Evolutionary conservation across 2,329 filamentous ascomycete species (phyloP).

Genomic region (Aspergillus brunneoviolaceus): DNA sequence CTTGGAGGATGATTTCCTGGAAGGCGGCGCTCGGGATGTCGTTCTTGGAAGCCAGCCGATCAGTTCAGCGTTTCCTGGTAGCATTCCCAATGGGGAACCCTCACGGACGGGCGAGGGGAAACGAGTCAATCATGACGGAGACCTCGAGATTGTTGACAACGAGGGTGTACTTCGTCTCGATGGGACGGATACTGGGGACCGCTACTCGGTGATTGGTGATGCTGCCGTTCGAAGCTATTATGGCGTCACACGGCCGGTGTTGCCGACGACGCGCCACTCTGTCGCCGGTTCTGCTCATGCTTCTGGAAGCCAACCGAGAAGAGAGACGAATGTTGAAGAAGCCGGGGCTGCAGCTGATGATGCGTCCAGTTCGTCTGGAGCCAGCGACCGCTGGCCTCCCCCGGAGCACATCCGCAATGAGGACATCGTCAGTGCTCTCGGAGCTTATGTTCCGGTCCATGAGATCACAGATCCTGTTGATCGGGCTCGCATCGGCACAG

Average conservation of each 20-base stretch:
- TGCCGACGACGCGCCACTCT: conserved; percentile 29
- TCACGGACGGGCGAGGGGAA: conserved; percentile 67
- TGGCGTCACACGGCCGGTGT: conserved; percentile 33
- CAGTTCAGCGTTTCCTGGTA: conserved; percentile 73
- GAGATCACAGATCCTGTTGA: conserved; percentile 46
- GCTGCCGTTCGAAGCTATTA: conserved; percentile 41
- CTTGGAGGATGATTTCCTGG: conserved; percentile 74
- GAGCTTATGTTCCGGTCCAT: conserved; percentile 41
- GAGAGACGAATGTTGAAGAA: conserved; percentile 25
- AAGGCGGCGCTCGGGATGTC: conserved; percentile 72
- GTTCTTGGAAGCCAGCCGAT: conserved; percentile 73
- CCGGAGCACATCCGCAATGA: conserved; percentile 39
- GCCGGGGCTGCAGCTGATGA: conserved; percentile 23
- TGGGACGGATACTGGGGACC: conserved; percentile 59
- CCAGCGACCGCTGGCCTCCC: conserved; percentile 40
- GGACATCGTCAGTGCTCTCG: conserved; percentile 45
- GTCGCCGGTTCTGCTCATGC: conserved; percentile 12
- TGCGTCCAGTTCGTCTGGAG: conserved; percentile 28
- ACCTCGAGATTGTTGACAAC: conserved; percentile 62
- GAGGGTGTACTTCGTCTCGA: conserved; percentile 61
- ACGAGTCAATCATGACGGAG: conserved; percentile 60
- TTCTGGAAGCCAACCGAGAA: conserved; percentile 14
- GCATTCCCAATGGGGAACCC: conserved; percentile 63
- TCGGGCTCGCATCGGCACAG: conserved; percentile 40
- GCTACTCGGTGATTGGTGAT: conserved; percentile 60